phyloP scores from a whole-genome alignment of 257 asterid genomes.

The Solanum corneliomulleri region DNA sequence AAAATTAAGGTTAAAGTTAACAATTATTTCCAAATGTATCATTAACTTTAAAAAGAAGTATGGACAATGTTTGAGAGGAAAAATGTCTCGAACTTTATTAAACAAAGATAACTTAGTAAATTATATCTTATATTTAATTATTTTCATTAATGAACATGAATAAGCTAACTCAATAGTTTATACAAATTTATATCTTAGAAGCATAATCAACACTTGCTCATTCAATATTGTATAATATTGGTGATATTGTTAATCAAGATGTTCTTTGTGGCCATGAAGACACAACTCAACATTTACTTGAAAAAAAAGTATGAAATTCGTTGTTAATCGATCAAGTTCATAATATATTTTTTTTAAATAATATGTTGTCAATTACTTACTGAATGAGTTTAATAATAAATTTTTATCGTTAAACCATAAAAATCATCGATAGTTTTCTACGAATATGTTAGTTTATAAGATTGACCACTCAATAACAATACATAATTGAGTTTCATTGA shows the following conservation, averaged over 20 bases:
- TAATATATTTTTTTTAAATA: too few species aligned
- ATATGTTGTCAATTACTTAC: background rate
- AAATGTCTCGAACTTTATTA: background rate
- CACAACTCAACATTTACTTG: background rate
- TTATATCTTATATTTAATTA: too few species aligned
- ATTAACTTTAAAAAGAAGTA: background rate
- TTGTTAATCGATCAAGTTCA: background rate
- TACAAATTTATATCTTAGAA: background rate
- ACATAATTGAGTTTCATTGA: background rate
- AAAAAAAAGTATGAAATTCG: background rate
- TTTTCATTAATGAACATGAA: too few species aligned
- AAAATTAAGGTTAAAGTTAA: background rate
- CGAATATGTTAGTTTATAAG: background rate
- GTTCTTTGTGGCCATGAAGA: background rate
- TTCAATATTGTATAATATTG: background rate
- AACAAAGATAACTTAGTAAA: too few species aligned
- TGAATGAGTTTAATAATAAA: background rate
- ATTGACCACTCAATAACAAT: background rate
- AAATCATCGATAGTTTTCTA: background rate
- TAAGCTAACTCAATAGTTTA: too few species aligned
- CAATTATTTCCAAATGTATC: background rate
- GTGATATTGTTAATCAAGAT: background rate
- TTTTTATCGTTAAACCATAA: background rate
- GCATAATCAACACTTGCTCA: background rate
- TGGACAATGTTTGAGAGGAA: background rate